Conservation (phyloP, 352 stramenopile species). For the Pythium coloratum region DNA sequence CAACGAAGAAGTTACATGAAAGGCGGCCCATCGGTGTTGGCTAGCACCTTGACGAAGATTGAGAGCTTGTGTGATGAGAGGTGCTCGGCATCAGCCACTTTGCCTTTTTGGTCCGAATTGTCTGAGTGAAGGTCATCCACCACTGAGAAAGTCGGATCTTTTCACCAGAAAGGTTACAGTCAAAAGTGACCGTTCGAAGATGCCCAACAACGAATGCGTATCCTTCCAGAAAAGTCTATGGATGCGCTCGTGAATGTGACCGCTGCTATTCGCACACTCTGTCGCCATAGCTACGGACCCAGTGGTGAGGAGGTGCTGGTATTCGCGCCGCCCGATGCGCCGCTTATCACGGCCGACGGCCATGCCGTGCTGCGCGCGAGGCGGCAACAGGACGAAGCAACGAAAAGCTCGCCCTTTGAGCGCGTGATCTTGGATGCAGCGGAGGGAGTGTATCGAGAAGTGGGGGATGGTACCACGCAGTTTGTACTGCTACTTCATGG, state of each 20-base stretch:
- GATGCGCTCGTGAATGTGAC: constrained; percentile 14
- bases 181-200: constrained; percentile 18
- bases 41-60: no score
- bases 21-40: background rate
- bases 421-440: constrained; percentile 48
- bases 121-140: background rate
- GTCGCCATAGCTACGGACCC: constrained; percentile 46
- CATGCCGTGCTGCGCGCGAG: constrained; percentile 49
- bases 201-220: background rate
- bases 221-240: constrained; percentile 22
- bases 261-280: constrained; percentile 36
- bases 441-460: constrained; percentile 47
- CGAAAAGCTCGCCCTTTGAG: constrained; percentile 26
- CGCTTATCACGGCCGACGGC: constrained; percentile 54
- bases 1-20: constrained; percentile 43
- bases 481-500: constrained; percentile 62
- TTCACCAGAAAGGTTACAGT: background rate
- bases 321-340: constrained; percentile 56
- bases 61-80: no score
- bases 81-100: no score
- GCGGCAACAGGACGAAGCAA: constrained; percentile 23
- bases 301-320: constrained; percentile 52
- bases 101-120: background rate
- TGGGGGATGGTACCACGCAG: constrained; percentile 54
- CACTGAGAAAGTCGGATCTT: background rate